Conservation (phyloP, 768 basidiomycete species). For the Suillus hirtellus region DNA sequence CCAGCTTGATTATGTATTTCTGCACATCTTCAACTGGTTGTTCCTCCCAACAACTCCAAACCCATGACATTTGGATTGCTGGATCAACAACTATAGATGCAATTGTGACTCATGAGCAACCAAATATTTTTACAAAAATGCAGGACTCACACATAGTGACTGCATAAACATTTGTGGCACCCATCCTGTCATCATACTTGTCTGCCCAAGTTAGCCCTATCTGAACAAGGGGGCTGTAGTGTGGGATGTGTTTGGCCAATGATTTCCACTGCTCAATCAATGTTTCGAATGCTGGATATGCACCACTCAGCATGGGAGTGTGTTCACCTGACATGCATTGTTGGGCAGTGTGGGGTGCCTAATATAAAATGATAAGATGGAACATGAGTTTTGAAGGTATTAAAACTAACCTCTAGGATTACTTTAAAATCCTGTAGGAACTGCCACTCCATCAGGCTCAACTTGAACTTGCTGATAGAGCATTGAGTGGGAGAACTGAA, state of each 20-base stretch:
- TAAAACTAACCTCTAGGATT: constrained; percentile 10
- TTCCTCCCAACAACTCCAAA: background rate
- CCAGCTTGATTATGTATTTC: background rate
- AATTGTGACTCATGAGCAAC: background rate
- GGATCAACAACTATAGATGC: constrained; percentile 5
- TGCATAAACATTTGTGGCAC: background rate
- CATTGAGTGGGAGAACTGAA: background rate
- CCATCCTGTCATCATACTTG: constrained; percentile 1
- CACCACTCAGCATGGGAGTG: constrained; percentile 9
- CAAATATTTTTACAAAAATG: background rate
- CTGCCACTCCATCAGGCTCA: constrained; percentile 4
- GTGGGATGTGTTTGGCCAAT: background rate
- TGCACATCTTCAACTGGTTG: background rate
- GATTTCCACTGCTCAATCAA: constrained; percentile 4
- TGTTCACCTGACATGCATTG: constrained; percentile 4
- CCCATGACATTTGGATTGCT: background rate
- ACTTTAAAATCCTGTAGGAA: constrained; percentile 7
- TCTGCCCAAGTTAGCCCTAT: constrained; percentile 1
- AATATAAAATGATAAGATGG: background rate
- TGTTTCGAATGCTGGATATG: constrained; percentile 1
- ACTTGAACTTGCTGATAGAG: background rate
- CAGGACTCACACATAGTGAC: constrained; percentile 1
- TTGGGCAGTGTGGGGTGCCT: constrained; percentile 4
- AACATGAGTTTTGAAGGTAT: background rate
- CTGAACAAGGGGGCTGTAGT: background rate